Conservation (phyloP, 768 basidiomycete genomes). For the Sistotremastrum niveocremeum region DNA sequence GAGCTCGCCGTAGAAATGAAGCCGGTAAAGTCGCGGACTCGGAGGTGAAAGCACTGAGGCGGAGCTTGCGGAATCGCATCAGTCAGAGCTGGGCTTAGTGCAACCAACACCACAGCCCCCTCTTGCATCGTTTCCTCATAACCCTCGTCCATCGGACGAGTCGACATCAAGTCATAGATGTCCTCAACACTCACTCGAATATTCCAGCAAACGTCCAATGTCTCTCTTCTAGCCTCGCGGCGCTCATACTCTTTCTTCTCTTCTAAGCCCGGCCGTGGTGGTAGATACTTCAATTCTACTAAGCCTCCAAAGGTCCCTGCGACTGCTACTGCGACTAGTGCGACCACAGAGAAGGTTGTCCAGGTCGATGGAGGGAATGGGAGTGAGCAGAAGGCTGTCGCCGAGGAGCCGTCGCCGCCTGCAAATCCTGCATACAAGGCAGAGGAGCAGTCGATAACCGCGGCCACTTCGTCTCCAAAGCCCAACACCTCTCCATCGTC, state of each 20-base stretch:
- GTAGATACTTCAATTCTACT: constrained; percentile 59
- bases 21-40: too few relatives aligned
- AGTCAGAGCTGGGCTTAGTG: too few relatives aligned
- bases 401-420: constrained; percentile 12
- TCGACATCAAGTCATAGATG: not conserved
- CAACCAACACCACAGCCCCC: too few relatives aligned
- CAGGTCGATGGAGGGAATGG: constrained; percentile 6
- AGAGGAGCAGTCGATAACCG: not conserved
- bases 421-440: constrained; percentile 14
- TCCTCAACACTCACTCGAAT: not conserved
- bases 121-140: too few relatives aligned
- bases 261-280: constrained; percentile 58
- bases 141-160: too few relatives aligned
- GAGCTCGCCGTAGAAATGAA: too few relatives aligned
- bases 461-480: not conserved
- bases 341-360: constrained; percentile 13
- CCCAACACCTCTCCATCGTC: not conserved
- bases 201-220: constrained; percentile 36
- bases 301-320: constrained; percentile 41
- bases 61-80: too few relatives aligned
- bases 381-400: constrained; percentile 5
- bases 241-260: constrained; percentile 70
- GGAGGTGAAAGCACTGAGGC: too few relatives aligned
- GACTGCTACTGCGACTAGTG: constrained; percentile 15
- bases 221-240: constrained; percentile 31